Conservation (phyloP, 1,139 yeast species). For the Tardiomyces depauwii region DNA sequence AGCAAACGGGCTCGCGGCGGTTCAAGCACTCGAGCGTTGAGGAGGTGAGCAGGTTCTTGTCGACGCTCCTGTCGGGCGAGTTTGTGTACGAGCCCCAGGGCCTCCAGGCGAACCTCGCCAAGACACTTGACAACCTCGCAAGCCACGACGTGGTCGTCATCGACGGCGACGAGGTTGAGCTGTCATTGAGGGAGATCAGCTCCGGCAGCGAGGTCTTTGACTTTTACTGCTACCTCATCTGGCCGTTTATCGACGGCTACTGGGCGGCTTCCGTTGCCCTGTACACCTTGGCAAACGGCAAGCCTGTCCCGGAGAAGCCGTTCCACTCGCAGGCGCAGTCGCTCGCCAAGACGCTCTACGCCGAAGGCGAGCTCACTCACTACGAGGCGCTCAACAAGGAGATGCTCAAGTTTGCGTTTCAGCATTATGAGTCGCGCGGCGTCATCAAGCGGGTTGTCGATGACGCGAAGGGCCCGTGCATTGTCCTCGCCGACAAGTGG, state of each 20-base stretch:
- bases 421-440: slow-evolving; percentile 25
- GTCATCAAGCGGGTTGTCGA: slow-evolving; percentile 12
- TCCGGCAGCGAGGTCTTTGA: slow-evolving; percentile 28
- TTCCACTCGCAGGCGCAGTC: slow-evolving; percentile 27
- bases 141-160: slow-evolving; percentile 21
- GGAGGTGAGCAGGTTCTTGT: slow-evolving; percentile 19
- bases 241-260: slow-evolving; percentile 36
- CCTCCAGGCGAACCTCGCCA: slow-evolving; percentile 23
- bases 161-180: slow-evolving; percentile 12
- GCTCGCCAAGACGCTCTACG: slow-evolving; percentile 31
- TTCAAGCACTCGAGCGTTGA: slow-evolving; percentile 10
- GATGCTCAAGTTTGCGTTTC: slow-evolving; percentile 27
- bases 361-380: slow-evolving; percentile 31
- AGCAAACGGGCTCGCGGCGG: slow-evolving; percentile 2
- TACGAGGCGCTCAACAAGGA: slow-evolving; percentile 34
- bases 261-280: slow-evolving; percentile 31
- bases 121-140: slow-evolving; percentile 21
- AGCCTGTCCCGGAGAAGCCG: slow-evolving; percentile 14
- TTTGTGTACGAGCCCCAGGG: slow-evolving; percentile 31
- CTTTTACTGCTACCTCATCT: slow-evolving; percentile 31
- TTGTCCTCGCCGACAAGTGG: slow-evolving; percentile 13
- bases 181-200: slow-evolving; percentile 22
- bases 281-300: slow-evolving; percentile 24
- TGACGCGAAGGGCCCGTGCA: background rate
- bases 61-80: slow-evolving; percentile 29